Conservation (phyloP, 495 filamentous ascomycete species). For the Sordaria brevicollis region DNA sequence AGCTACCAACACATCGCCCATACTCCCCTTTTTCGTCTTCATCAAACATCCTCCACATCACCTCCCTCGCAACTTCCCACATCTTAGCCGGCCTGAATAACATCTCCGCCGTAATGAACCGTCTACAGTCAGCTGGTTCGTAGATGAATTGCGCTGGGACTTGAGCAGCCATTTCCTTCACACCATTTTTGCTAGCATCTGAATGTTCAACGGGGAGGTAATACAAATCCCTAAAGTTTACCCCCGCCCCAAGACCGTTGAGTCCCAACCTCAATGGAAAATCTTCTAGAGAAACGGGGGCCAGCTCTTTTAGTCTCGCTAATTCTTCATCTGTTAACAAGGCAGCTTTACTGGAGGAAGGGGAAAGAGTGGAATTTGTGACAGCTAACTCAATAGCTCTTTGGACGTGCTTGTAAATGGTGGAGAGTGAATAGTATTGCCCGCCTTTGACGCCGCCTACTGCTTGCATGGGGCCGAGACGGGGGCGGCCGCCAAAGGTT, state of each 20-base stretch:
- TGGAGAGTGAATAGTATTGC: neutral
- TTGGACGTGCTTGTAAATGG: neutral
- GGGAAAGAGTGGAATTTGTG: neutral
- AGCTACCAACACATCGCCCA: too few species aligned
- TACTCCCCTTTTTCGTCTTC: too few species aligned
- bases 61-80: neutral
- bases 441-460: neutral
- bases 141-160: neutral
- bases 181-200: too few species aligned
- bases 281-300: neutral
- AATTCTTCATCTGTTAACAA: neutral
- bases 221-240: neutral
- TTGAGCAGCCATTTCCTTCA: rapidly evolving
- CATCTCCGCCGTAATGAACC: neutral
- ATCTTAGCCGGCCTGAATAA: neutral
- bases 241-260: neutral
- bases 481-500: neutral
- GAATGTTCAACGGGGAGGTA: too few species aligned
- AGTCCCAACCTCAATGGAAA: neutral
- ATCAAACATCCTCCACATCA: too few species aligned
- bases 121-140: neutral
- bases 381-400: neutral
- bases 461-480: neutral
- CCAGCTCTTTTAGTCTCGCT: neutral
- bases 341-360: too few species aligned